Conservation (phyloP, 2,329 filamentous ascomycete genomes). For the Colletotrichum noveboracense region DNA sequence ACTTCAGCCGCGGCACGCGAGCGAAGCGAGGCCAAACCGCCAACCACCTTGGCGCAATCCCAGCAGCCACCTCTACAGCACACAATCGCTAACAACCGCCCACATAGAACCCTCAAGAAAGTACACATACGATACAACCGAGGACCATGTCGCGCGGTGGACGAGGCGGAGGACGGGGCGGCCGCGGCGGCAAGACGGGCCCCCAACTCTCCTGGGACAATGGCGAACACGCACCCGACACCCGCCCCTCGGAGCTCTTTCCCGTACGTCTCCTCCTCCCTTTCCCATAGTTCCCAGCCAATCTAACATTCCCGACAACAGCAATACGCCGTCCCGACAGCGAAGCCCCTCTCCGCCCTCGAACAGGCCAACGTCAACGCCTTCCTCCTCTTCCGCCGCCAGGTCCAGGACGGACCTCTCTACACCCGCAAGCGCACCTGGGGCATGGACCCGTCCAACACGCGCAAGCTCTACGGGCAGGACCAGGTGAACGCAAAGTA, state of each 20-base stretch:
- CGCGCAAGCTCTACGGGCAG: conserved; percentile 56
- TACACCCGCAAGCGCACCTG: conserved; percentile 56
- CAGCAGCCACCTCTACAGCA: background rate
- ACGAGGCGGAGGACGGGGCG: conserved; percentile 49
- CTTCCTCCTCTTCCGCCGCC: conserved; percentile 61
- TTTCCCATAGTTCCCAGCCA: background rate
- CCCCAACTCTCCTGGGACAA: conserved; percentile 58
- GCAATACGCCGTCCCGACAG: conserved; percentile 55
- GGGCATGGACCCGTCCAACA: conserved; percentile 40
- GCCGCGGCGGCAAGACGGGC: conserved; percentile 51
- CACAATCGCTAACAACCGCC: background rate
- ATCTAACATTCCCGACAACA: conserved; percentile 26
- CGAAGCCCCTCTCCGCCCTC: conserved; percentile 45
- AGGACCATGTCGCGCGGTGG: conserved; percentile 53
- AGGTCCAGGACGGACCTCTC: conserved; percentile 59
- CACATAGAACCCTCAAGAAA: background rate
- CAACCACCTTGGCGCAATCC: background rate
- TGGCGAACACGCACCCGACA: conserved; percentile 55
- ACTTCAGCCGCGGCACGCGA: background rate
- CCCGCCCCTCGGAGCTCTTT: conserved; percentile 64
- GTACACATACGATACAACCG: background rate
- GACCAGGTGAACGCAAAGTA: conserved; percentile 64
- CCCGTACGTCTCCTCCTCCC: conserved; percentile 44
- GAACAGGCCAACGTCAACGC: conserved; percentile 55
- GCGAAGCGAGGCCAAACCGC: background rate